Evolutionary conservation across 192 early-diverging fungal genomes (phyloP).

Genomic region (Geranomyces variabilis): DNA sequence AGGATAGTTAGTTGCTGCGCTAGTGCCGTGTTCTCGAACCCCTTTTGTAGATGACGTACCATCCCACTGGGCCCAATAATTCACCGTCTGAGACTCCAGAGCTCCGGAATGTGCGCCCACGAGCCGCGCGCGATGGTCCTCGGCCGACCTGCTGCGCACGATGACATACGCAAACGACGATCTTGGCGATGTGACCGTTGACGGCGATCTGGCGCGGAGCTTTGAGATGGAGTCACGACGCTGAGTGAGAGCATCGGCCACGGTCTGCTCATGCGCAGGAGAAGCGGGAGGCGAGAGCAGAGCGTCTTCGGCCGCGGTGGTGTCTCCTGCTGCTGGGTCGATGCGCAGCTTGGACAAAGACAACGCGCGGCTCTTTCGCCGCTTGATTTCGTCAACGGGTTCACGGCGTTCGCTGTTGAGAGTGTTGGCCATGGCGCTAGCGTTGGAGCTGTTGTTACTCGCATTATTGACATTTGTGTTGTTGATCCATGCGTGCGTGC

Average conservation of each 20-base stretch:
- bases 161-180: neutral
- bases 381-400: conserved; percentile 14
- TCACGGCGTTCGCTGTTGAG: neutral
- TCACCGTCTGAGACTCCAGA: neutral
- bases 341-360: conserved; percentile 30
- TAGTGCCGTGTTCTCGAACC: no score
- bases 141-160: conserved; percentile 12
- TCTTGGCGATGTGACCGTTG: conserved; percentile 1
- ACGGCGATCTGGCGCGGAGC: conserved; percentile 3
- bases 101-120: conserved; percentile 22
- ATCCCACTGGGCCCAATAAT: conserved; percentile 30
- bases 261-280: neutral
- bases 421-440: neutral
- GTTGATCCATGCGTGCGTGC: conserved; percentile 34
- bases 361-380: conserved; percentile 19
- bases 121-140: conserved; percentile 15
- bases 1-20: neutral
- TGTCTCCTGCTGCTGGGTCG: neutral
- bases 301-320: neutral
- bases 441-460: no score
- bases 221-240: conserved; percentile 17
- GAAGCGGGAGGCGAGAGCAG: no score
- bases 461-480: neutral
- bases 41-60: neutral
- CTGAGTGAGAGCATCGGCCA: conserved; percentile 13